A percentile compares a stretch with the other conserved stretches of the same genome.
These are phyloP conservation scores for Theileria annulata DNA, from an alignment of 169 alveolate genomes.

Conservation along the genomic window DNA sequence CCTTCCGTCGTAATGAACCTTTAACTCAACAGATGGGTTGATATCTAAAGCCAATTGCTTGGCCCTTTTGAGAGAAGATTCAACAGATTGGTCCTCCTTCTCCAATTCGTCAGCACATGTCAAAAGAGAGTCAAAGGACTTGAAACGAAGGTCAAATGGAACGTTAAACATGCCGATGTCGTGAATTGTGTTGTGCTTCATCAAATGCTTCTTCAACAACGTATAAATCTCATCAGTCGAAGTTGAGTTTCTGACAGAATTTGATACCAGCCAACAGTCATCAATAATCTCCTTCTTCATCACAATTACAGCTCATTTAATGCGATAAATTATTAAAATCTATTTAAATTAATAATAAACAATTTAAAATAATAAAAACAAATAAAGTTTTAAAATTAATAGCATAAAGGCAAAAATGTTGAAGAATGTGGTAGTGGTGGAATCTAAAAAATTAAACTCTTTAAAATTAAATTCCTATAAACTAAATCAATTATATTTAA, in stretches of 20 bases:
- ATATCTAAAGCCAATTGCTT: constrained; percentile 71
- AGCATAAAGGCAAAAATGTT: neutral
- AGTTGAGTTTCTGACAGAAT: constrained; percentile 65
- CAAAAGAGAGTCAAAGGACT: constrained; percentile 79
- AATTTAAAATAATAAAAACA: neutral
- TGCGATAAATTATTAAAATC: neutral
- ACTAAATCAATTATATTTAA: neutral
- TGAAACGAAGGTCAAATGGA: constrained; percentile 80
- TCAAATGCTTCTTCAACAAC: constrained; percentile 63
- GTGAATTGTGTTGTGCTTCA: constrained; percentile 66
- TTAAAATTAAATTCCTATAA: neutral
- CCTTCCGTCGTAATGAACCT: constrained; percentile 77
- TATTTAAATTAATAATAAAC: neutral
- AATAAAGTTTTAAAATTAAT: neutral
- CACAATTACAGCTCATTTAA: neutral
- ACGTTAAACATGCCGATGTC: constrained; percentile 76
- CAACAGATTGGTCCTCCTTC: constrained; percentile 78
- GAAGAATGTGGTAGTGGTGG: neutral
- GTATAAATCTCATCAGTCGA: constrained; percentile 74
- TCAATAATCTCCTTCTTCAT: neutral
- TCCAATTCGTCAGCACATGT: constrained; percentile 81
- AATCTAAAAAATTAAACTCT: constrained; percentile 1
- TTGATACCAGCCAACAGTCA: constrained; percentile 70
- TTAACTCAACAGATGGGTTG: constrained; percentile 72
- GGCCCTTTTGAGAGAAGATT: constrained; percentile 75